Base-by-base conservation (phyloP, 2,329 filamentous ascomycete genomes). In the Cladosporium sp. region DNA sequence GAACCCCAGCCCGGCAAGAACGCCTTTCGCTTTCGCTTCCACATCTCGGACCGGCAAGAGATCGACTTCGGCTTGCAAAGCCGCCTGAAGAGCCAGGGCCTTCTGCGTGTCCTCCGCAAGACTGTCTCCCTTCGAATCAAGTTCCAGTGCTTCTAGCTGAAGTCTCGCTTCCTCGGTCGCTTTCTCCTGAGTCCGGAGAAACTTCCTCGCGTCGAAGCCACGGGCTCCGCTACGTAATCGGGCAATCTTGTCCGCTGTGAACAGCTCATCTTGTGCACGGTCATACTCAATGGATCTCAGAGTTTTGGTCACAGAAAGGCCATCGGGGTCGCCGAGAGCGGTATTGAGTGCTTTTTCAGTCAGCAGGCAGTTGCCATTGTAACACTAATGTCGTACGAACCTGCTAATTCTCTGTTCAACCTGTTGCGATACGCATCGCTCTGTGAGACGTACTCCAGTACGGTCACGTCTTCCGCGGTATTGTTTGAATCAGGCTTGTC, bases 161-260 rank as follows among this genome's bases (percentile, higher is more conserved):
- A 48, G 38, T 33, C 49, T 45, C 4, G 58, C 56, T 9, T 76
- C 64, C 59, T 80, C 77, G 2, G 88, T 75, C 13, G 78, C 78
- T 57, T 83, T 83, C 63, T 95, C 89, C 28, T 84, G 79, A 3
- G 79, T 78, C 46, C 83, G 81, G 14, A 93, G 69, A 1, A 83
- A 80, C 61, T 93, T 92, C n/a, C 88, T 77, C 0, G 88, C 88
- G 55, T 85, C 79, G 64, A 86, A 72, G 0, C 89, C 89, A 40
- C 89, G 74, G 1, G 86, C 80, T 33, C 89, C 89, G 62, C 87
- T 92, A 48, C 87, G 76, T 38, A 89, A 71, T 40, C 82, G 76
- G 7, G 88, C 87, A 63, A 89, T 83, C 59, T 90, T 59, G 37
- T 55, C 53, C 3, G 56, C 55, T 11, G 60, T 54, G 16, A 54